These are phyloP conservation scores for Laetiporus sulphureus DNA, from an alignment of 1,284 basidiomycete genomes.

Conservation along the genomic window DNA sequence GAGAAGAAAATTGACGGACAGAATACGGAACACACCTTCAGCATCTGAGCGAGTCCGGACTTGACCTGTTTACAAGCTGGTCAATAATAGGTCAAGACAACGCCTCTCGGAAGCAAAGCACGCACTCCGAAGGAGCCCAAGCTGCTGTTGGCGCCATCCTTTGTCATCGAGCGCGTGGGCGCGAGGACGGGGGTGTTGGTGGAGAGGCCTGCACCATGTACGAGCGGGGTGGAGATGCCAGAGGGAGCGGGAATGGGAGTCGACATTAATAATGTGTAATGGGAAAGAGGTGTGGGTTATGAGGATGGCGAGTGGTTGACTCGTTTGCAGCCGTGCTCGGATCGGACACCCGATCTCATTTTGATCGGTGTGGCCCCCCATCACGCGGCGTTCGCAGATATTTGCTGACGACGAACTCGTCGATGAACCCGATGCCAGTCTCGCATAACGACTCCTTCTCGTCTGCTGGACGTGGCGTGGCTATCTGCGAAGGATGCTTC, in stretches of 20 bases:
- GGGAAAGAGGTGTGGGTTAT: not conserved
- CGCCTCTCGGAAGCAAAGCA: slow-evolving; percentile 3
- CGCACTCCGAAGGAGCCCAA: slow-evolving; percentile 81
- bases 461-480: too few relatives aligned
- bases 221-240: slow-evolving; percentile 21
- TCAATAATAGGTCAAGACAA: slow-evolving; percentile 6
- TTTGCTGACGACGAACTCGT: too few relatives aligned
- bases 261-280: slow-evolving; percentile 21
- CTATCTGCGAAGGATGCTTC: too few relatives aligned
- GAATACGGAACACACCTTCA: slow-evolving; percentile 54
- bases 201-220: slow-evolving; percentile 28
- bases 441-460: too few relatives aligned
- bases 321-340: too few relatives aligned
- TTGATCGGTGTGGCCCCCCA: too few relatives aligned
- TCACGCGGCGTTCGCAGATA: too few relatives aligned
- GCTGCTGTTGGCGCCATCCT: slow-evolving; percentile 55
- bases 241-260: slow-evolving; percentile 24
- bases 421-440: too few relatives aligned
- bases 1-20: slow-evolving; percentile 2
- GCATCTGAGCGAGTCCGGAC: slow-evolving; percentile 91
- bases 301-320: not conserved
- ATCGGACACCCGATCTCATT: too few relatives aligned
- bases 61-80: slow-evolving; percentile 58
- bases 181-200: slow-evolving; percentile 34
- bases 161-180: slow-evolving; percentile 46